phyloP scores from a whole-genome alignment of 805 yeast genomes.

The Clavispora fructus region DNA sequence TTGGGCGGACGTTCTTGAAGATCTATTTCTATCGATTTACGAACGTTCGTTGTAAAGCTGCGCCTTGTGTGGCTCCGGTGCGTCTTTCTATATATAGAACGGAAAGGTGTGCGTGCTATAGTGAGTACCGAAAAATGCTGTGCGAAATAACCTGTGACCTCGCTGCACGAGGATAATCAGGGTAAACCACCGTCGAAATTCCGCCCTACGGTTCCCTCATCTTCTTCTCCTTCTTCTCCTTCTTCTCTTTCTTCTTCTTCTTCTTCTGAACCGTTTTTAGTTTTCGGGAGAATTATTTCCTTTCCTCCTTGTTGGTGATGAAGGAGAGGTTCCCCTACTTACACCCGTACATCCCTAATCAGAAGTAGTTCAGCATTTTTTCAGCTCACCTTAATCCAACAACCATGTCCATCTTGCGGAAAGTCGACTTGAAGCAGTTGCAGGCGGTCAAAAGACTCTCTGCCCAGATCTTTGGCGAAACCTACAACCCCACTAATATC shows the following conservation, averaged over 20 bases:
- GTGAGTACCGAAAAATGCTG: neutral
- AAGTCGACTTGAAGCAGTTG: constrained; percentile 20
- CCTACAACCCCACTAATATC: constrained; percentile 58
- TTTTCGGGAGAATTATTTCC: too few relatives aligned
- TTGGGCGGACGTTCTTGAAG: neutral
- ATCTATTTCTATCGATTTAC: neutral
- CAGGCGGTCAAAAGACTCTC: constrained; percentile 54
- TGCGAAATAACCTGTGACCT: neutral
- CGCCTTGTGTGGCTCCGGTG: neutral
- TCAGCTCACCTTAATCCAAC: neutral
- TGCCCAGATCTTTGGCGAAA: constrained; percentile 62
- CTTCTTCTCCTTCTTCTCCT: too few relatives aligned
- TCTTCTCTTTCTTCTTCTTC: too few relatives aligned
- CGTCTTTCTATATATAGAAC: neutral
- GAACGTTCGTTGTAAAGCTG: neutral
- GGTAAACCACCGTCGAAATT: neutral
- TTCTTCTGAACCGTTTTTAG: too few relatives aligned
- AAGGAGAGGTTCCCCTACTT: too few relatives aligned
- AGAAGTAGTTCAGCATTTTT: neutral
- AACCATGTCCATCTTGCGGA: neutral
- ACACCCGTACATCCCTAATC: constrained; percentile 1
- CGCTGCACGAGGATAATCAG: neutral
- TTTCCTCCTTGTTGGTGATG: too few relatives aligned
- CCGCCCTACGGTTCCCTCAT: too few relatives aligned
- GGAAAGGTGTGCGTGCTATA: neutral